Conservation (phyloP, 1,284 basidiomycete genomes). For the Microbotryum lychnidis-dioicae region DNA sequence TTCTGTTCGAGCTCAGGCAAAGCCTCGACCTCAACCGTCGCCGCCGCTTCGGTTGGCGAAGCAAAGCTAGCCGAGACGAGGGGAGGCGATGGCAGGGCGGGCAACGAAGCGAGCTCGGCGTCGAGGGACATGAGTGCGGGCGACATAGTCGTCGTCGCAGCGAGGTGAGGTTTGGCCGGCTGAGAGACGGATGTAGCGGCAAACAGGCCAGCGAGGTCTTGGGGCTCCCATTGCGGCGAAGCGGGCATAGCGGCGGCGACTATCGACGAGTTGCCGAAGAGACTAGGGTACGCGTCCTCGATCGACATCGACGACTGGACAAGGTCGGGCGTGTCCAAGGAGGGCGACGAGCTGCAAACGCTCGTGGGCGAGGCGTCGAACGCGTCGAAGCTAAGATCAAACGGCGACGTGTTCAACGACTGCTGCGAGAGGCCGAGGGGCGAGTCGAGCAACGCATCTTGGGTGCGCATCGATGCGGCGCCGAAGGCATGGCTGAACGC, state of each 20-base stretch:
- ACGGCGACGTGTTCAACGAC: slow-evolving; percentile 14
- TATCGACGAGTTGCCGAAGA: slow-evolving; percentile 9
- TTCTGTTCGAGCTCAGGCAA: slow-evolving; percentile 9
- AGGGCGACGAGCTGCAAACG: neutral
- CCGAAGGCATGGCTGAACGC: slow-evolving; percentile 15
- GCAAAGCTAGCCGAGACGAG: neutral
- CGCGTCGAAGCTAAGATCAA: slow-evolving; percentile 11
- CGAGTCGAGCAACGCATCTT: slow-evolving; percentile 31
- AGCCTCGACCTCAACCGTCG: neutral
- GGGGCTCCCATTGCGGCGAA: too few relatives aligned
- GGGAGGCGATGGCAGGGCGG: too few relatives aligned
- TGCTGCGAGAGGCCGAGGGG: slow-evolving; percentile 28
- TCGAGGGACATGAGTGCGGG: neutral
- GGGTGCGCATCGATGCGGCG: slow-evolving; percentile 1
- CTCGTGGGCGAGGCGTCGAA: neutral
- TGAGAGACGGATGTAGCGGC: neutral
- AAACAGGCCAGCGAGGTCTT: neutral
- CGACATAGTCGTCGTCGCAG: slow-evolving; percentile 1
- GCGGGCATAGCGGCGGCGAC: too few relatives aligned
- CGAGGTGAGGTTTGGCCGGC: neutral
- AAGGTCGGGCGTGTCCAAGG: slow-evolving; percentile 9
- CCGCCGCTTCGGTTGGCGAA: neutral
- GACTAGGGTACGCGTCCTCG: slow-evolving; percentile 4
- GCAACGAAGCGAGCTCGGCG: neutral
- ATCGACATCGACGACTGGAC: neutral